phyloP scores from a whole-genome alignment of 371 early-diverging fungal genomes.

The Mortierella sp. region DNA sequence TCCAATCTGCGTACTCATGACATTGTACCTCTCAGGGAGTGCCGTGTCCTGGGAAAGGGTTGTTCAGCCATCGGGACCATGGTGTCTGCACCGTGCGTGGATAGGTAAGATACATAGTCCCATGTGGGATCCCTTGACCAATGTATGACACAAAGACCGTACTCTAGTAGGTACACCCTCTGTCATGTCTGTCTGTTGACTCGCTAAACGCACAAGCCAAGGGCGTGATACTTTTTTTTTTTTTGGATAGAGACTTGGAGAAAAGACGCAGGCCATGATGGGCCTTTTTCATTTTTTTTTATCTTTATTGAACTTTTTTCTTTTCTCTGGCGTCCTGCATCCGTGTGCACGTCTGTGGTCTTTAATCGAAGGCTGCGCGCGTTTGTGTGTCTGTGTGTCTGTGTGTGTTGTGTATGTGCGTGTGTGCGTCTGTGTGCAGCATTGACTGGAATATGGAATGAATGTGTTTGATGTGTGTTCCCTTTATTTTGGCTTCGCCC shows the following conservation, averaged over 20 bases:
- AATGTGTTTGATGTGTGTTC: background rate
- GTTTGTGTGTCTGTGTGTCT: conserved; percentile 2
- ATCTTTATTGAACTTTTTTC: no score
- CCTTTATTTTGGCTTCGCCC: conserved; percentile 2
- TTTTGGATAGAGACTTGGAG: background rate
- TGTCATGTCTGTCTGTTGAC: no score
- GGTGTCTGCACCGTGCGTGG: no score
- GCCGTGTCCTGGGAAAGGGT: no score
- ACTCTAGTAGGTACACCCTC: no score
- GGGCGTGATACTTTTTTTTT: background rate
- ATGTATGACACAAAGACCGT: no score
- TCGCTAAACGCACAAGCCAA: background rate
- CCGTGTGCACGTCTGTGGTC: conserved; percentile 15
- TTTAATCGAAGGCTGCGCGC: conserved; percentile 13
- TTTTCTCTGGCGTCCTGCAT: background rate
- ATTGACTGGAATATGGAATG: conserved; percentile 51
- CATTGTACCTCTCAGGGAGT: no score
- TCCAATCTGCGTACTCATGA: no score
- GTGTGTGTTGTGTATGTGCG: background rate
- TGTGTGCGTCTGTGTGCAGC: conserved; percentile 22
- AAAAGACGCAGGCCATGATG: background rate
- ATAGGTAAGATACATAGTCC: no score
- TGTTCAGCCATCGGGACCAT: no score
- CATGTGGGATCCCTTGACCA: no score
- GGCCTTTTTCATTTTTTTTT: conserved; percentile 19